phyloP scores from a whole-genome alignment of 108 stramenopile species.

The Cyclostephanos invisitatus region DNA sequence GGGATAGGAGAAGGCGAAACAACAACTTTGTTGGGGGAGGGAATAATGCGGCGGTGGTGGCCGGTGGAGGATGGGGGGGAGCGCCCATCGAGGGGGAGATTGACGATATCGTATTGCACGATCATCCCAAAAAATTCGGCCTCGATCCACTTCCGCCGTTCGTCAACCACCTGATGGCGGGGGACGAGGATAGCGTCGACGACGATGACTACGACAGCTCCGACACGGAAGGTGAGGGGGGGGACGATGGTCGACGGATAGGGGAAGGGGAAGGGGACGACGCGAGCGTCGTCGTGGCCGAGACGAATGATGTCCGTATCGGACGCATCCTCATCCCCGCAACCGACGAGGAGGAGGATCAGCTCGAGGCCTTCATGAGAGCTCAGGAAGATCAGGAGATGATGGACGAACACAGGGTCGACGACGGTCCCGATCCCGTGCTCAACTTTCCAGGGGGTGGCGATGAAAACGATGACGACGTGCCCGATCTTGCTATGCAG shows the following conservation, averaged over 20 bases:
- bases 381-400: slow-evolving; percentile 49
- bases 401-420: not conserved
- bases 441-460: slow-evolving; percentile 10
- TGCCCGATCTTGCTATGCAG: not conserved
- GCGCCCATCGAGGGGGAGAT: slow-evolving; percentile 39
- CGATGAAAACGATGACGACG: slow-evolving; percentile 11
- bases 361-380: slow-evolving; percentile 41
- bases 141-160: slow-evolving; percentile 1
- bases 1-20: slow-evolving; percentile 34
- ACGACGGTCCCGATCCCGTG: slow-evolving; percentile 7
- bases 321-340: slow-evolving; percentile 8
- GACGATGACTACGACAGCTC: slow-evolving; percentile 20
- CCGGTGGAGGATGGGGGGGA: slow-evolving; percentile 15
- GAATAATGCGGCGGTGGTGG: not conserved
- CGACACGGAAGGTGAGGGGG: slow-evolving; percentile 9
- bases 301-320: not conserved
- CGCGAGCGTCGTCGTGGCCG: not conserved
- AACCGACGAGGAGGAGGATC: slow-evolving; percentile 51
- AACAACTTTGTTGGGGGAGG: not conserved
- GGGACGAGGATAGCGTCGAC: slow-evolving; percentile 26
- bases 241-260: not conserved
- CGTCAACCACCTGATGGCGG: slow-evolving; percentile 6
- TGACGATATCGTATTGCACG: slow-evolving; percentile 33
- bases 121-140: slow-evolving; percentile 16
- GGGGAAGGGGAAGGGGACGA: not conserved